Percentiles rank a stretch among this genome's conserved stretches.
phyloP scores from a whole-genome alignment of 768 basidiomycete species.

The Kwoniella dendrophila region DNA sequence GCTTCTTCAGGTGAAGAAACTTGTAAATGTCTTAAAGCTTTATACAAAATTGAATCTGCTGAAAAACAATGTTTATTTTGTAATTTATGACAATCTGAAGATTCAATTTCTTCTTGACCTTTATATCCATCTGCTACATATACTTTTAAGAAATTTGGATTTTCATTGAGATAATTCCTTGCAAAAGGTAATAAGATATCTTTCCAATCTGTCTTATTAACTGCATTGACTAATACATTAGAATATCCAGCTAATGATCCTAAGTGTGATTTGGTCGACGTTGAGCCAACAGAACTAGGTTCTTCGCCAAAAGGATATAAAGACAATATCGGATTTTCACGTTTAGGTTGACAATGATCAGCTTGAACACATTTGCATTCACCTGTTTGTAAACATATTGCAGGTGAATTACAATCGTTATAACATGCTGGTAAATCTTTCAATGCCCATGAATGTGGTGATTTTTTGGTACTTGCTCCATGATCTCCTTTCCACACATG shows the following conservation, averaged over 20 bases:
- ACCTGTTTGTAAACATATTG: slow-evolving; percentile 54
- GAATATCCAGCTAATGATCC: slow-evolving; percentile 20
- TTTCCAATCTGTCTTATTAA: slow-evolving; percentile 40
- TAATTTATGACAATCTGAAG: slow-evolving; percentile 46
- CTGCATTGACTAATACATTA: slow-evolving; percentile 26
- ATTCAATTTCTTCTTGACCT: slow-evolving; percentile 43
- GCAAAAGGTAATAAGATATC: slow-evolving; percentile 51
- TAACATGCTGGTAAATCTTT: slow-evolving; percentile 51
- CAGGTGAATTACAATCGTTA: slow-evolving; percentile 54
- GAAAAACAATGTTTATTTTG: slow-evolving; percentile 52
- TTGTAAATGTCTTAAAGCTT: slow-evolving; percentile 46
- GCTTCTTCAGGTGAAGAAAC: slow-evolving; percentile 54
- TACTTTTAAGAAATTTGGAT: slow-evolving; percentile 48
- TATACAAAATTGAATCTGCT: slow-evolving; percentile 53
- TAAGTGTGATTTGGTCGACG: slow-evolving; percentile 21
- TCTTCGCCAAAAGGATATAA: slow-evolving; percentile 23
- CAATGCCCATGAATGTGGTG: slow-evolving; percentile 45
- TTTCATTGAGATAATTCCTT: slow-evolving; percentile 33
- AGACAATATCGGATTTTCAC: slow-evolving; percentile 40
- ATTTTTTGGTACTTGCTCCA: slow-evolving; percentile 3
- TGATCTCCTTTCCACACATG: slow-evolving; percentile 13
- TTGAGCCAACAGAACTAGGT: slow-evolving; percentile 9
- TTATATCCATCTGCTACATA: slow-evolving; percentile 50
- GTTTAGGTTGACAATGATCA: slow-evolving; percentile 45
- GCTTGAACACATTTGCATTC: slow-evolving; percentile 54